Base-by-base conservation (phyloP, 371 early-diverging fungal genomes). In the Lichtheimia ramosa region DNA sequence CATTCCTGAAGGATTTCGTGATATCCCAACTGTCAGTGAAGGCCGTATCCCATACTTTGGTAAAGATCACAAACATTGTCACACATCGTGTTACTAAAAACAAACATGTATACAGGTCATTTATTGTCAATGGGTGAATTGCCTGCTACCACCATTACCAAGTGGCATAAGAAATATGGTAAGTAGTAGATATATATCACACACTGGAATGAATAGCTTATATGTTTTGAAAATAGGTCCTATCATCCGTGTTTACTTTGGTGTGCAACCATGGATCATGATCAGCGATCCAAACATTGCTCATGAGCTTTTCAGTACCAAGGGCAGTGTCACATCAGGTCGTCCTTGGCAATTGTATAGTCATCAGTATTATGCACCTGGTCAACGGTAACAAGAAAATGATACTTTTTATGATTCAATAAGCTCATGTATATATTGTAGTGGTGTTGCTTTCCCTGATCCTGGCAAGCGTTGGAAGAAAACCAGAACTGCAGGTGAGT, bases 201-300 rank as follows among this genome's bases (percentile, higher is more conserved):
- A 27, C 20, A 18, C 15, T 7, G 13, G 24, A 39, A 40, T 3
- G 13, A 12, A 27, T 46, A 23, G 12, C 3, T 54, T 18, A 21
- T 25, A 16, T 25, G 43, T 13, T 21, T n/a, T n/a, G 20, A 6
- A 15, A 18, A 14, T 24, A 63, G 57, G 58, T 20, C 65, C 69
- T 1, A 58, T 69, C 21, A 53, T 64, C 39, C 46, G 51, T 1
- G 27, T 69, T 20, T 15, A 55, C 16, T 59, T 69, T 58, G 69
- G 69, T 46, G 64, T 64, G 15, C 54, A 62, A 23, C 24, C 52
- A 10, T 69, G 62, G 61, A 43, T 69, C 6, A 52, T 61, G 42
- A 62, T 69, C 46, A 43, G 59, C 15, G 69, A 69, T 34, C 62
- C 64, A 27, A 13, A 54, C 14, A 42, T 69, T 10, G 69, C 69